These are phyloP conservation scores for Ceriops tagal DNA, from an alignment of 345 rosid species.

Conservation along the genomic window DNA sequence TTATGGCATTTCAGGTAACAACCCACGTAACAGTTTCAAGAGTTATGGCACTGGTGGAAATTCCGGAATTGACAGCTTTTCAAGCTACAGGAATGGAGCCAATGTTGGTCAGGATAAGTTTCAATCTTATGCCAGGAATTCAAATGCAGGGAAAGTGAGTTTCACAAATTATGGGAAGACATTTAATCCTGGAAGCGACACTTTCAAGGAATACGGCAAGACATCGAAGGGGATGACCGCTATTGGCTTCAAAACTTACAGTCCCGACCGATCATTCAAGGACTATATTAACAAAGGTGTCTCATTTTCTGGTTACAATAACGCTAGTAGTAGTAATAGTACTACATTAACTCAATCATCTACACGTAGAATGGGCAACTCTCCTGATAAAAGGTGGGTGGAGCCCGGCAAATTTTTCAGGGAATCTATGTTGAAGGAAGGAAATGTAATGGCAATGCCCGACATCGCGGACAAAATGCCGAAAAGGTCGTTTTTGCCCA, in stretches of 20 bases:
- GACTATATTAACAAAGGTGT: slow-evolving; percentile 23
- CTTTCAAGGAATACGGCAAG: slow-evolving; percentile 27
- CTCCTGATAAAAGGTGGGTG: slow-evolving; percentile 21
- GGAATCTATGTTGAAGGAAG: slow-evolving; percentile 27
- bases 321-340: not conserved
- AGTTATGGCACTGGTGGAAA: slow-evolving; percentile 23
- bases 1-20: slow-evolving; percentile 25
- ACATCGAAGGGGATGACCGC: slow-evolving; percentile 20
- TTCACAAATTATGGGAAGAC: slow-evolving; percentile 26
- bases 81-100: slow-evolving; percentile 22
- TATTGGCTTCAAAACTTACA: slow-evolving; percentile 20
- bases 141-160: slow-evolving; percentile 23
- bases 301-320: slow-evolving; percentile 17
- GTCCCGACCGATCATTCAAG: slow-evolving; percentile 25
- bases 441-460: slow-evolving; percentile 30
- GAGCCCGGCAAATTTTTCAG: slow-evolving; percentile 36
- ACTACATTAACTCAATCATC: not conserved
- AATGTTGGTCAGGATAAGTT: slow-evolving; percentile 29
- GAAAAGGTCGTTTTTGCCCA: slow-evolving; percentile 24
- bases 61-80: slow-evolving; percentile 15
- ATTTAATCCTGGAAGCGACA: slow-evolving; percentile 28
- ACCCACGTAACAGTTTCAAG: slow-evolving; percentile 25
- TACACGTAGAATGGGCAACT: slow-evolving; percentile 5
- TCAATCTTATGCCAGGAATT: slow-evolving; percentile 22
- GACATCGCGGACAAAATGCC: slow-evolving; percentile 31